These are phyloP conservation scores for Ceratobasidium theobromae DNA, from an alignment of 1,284 basidiomycete genomes.

Conservation along the genomic window DNA sequence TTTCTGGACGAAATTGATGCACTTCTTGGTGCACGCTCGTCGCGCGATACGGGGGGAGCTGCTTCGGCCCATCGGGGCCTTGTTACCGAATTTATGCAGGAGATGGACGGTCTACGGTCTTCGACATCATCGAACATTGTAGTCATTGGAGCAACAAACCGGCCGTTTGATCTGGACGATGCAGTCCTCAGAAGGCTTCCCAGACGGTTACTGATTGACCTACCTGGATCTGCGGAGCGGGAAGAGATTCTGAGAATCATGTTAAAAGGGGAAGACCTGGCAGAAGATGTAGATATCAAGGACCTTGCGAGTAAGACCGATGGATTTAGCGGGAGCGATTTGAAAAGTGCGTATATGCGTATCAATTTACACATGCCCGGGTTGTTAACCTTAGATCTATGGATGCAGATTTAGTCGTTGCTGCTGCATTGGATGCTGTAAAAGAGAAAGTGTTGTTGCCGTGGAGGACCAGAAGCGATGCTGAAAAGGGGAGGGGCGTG, in stretches of 20 bases:
- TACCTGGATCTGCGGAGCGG: slow-evolving; percentile 80
- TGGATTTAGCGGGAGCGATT: slow-evolving; percentile 88
- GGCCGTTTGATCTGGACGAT: slow-evolving; percentile 81
- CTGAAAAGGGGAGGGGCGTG: background rate
- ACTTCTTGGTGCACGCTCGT: slow-evolving; percentile 84
- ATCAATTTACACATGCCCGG: no score
- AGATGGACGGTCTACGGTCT: slow-evolving; percentile 92
- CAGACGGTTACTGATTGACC: slow-evolving; percentile 77
- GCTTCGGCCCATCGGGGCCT: slow-evolving; percentile 79
- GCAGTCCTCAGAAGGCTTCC: slow-evolving; percentile 83
- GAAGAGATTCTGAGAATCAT: slow-evolving; percentile 84
- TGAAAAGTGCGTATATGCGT: slow-evolving; percentile 70
- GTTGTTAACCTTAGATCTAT: no score
- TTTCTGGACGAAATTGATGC: slow-evolving; percentile 97
- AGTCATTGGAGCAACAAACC: slow-evolving; percentile 93
- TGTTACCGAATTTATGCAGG: slow-evolving; percentile 96
- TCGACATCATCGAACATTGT: slow-evolving; percentile 81
- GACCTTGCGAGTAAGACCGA: slow-evolving; percentile 73
- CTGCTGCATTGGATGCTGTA: slow-evolving; percentile 83
- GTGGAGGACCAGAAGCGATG: slow-evolving; percentile 50
- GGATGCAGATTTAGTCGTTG: slow-evolving; percentile 77
- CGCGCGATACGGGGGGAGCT: slow-evolving; percentile 75
- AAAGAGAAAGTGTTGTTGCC: slow-evolving; percentile 81
- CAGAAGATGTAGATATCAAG: slow-evolving; percentile 64
- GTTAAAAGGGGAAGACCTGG: slow-evolving; percentile 73